Evolutionary conservation across 1,139 yeast species (phyloP).

Genomic region (Komagataea norvegica): DNA sequence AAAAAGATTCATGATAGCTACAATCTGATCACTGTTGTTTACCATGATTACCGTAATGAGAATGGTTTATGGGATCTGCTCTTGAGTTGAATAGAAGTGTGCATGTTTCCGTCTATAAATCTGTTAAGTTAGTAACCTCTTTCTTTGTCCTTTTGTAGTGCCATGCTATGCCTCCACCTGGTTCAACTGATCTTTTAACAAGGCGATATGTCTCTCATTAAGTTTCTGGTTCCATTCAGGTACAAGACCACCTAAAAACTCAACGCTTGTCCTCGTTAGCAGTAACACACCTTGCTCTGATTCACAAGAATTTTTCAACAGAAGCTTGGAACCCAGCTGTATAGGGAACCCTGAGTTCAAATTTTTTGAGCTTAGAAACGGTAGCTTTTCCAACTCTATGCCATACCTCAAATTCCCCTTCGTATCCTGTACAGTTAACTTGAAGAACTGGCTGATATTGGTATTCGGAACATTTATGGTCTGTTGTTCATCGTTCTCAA

Average conservation of each 20-base stretch:
- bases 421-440: conserved; percentile 34
- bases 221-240: conserved; percentile 29
- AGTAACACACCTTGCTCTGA: conserved; percentile 26
- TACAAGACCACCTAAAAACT: conserved; percentile 33
- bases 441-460: conserved; percentile 21
- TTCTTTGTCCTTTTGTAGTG: no score
- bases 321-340: conserved; percentile 32
- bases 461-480: neutral
- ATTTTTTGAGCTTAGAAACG: conserved; percentile 23
- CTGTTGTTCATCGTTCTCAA: conserved; percentile 10
- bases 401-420: conserved; percentile 31
- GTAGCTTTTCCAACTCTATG: conserved; percentile 30
- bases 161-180: neutral
- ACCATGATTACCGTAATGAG: conserved; percentile 77
- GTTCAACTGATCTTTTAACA: conserved; percentile 1
- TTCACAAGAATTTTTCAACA: conserved; percentile 26
- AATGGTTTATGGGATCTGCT: conserved; percentile 73
- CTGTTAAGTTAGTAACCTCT: neutral
- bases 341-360: conserved; percentile 29
- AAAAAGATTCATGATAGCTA: conserved; percentile 57
- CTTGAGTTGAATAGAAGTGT: conserved; percentile 24
- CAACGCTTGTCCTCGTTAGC: conserved; percentile 16
- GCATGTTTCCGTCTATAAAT: neutral
- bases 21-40: conserved; percentile 75
- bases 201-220: conserved; percentile 26